A percentile compares a stretch with the other conserved stretches of the same genome.
Conservation (phyloP, 2,329 filamentous ascomycete species). For the Bertia moriformis region DNA sequence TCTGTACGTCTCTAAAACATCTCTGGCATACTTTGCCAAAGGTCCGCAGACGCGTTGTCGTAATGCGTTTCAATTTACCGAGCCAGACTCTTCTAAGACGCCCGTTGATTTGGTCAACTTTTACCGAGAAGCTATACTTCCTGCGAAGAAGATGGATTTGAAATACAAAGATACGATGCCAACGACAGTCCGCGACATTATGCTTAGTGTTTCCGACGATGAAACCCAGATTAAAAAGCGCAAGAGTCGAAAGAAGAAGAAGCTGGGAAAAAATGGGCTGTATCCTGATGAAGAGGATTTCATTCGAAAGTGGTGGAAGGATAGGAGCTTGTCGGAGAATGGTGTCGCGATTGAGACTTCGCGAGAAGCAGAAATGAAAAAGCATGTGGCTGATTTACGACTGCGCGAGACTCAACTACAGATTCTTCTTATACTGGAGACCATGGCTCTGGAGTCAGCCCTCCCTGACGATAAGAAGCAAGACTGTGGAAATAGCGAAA, state of each 20-base stretch:
- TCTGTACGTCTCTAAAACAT: constrained; percentile 27
- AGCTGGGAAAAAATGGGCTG: constrained; percentile 27
- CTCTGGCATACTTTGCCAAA: constrained; percentile 33
- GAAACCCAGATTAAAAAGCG: constrained; percentile 16
- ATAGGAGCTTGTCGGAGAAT: constrained; percentile 9
- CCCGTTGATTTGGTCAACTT: constrained; percentile 7
- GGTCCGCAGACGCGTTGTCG: constrained; percentile 28
- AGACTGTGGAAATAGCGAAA: constrained; percentile 2
- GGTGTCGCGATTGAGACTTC: constrained; percentile 11
- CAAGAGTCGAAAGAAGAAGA: constrained; percentile 18
- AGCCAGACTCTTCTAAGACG: background rate
- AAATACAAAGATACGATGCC: constrained; percentile 28
- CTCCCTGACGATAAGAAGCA: constrained; percentile 1
- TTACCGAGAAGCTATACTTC: constrained; percentile 23
- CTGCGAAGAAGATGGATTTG: constrained; percentile 27
- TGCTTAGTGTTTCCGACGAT: constrained; percentile 19
- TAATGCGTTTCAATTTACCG: constrained; percentile 5
- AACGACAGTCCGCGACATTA: constrained; percentile 17
- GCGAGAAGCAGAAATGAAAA: constrained; percentile 20
- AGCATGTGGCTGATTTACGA: constrained; percentile 23
- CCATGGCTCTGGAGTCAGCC: constrained; percentile 22
- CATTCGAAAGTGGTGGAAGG: constrained; percentile 27
- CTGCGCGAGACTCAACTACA: constrained; percentile 30
- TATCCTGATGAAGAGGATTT: constrained; percentile 26
- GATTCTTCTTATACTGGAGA: constrained; percentile 29